Evolutionary conservation across 805 yeast species (phyloP), one percentile per base, ranked within the genome.

Genomic region (Yamadazyma akitaensis): DNA sequence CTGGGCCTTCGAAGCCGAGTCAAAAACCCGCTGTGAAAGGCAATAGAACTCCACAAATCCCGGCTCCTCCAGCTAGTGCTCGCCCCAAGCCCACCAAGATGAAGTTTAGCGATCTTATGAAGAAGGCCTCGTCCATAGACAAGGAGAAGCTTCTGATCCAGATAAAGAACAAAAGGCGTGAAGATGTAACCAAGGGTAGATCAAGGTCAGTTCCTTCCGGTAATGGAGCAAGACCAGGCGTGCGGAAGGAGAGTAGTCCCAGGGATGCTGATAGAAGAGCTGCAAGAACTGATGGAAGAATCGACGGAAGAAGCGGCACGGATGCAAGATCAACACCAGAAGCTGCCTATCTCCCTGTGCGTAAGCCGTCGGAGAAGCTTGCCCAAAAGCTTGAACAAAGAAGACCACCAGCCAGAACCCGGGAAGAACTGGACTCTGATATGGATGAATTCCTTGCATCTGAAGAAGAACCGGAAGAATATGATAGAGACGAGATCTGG

Each of bases 401-500:
- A 52, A 43, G 50, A 52, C 42, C 17, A 14, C 42, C 46, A 51
- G 9, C 21, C 7, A 11, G 25, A 9, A 40, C 41, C 39, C 36
- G 40, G 12, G 41, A 37, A 12, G 39, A 47, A 30, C 61, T 54
- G 35, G 56, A 56, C 21, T 28, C 32, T 11, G 61, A 59, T 11
- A 54, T 58, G 13, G 66, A 58, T 49, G 83, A 76, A 35, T 84
- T 83, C 56, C 72, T 84, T 31, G 89, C 75, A 9, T 76, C 78
- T 16, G 63, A 60, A 42, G 87, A 80, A 47, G 81, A 73, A 6
- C 82, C 74, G 6, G 36, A 50, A 14, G 72, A 63, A 6, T 87
- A 86, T 53, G 87, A 88, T 55, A 69, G 92, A 37, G 90, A 86
- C 52, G 96, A 90, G 63, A 91, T 92, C 40, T 89, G 97, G 97